Evolutionary conservation across 2,329 filamentous ascomycete species (phyloP).

Genomic region (Aspergillus viridinutans): DNA sequence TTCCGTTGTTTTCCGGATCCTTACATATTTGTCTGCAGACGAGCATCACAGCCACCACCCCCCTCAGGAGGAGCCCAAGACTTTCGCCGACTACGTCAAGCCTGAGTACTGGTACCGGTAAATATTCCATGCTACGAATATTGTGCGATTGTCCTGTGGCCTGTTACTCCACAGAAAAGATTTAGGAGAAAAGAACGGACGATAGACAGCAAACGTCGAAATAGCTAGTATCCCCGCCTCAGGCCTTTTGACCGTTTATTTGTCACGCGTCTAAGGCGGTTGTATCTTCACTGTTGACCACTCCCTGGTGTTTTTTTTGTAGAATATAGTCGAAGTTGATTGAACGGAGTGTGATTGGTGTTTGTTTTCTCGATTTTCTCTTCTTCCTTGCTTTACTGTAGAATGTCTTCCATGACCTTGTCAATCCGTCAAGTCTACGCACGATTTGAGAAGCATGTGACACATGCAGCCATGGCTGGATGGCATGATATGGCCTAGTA

Average conservation of each 20-base stretch:
- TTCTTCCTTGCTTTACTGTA: not conserved
- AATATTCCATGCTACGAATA: slow-evolving; percentile 23
- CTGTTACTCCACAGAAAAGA: not conserved
- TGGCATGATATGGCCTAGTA: not conserved
- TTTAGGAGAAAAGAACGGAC: not conserved
- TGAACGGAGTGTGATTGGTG: slow-evolving; percentile 17
- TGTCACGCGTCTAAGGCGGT: not conserved
- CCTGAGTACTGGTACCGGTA: slow-evolving; percentile 80
- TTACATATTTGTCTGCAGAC: slow-evolving; percentile 21
- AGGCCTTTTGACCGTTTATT: not conserved
- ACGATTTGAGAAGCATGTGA: not conserved
- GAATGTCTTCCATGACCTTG: not conserved
- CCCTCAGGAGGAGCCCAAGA: slow-evolving; percentile 79
- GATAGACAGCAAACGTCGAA: not conserved
- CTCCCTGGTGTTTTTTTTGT: slow-evolving; percentile 20
- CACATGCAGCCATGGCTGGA: not conserved
- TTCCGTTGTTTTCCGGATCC: not conserved
- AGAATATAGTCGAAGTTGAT: slow-evolving; percentile 27
- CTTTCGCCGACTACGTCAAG: slow-evolving; percentile 92
- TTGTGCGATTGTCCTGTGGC: slow-evolving; percentile 10
- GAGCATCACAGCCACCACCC: slow-evolving; percentile 44
- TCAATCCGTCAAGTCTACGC: not conserved
- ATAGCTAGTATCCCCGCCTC: not conserved
- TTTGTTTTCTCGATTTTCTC: slow-evolving; percentile 8
- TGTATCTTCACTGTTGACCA: slow-evolving; percentile 13